phyloP scores from a whole-genome alignment of 2,329 filamentous ascomycete genomes.

The Pezizomycotina sp. region DNA sequence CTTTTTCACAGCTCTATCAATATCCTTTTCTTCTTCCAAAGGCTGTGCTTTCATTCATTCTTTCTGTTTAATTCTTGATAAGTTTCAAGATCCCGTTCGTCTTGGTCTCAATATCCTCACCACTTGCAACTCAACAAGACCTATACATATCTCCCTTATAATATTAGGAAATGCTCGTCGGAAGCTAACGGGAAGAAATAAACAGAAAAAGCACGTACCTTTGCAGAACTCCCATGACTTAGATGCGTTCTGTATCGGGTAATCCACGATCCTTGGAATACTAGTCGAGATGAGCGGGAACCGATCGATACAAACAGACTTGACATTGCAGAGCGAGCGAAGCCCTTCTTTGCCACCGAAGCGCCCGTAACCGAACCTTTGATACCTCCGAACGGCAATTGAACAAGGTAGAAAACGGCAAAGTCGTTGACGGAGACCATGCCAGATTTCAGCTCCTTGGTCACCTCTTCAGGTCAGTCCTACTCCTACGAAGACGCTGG shows the following conservation, averaged over 20 bases:
- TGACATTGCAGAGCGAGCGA: conserved; percentile 67
- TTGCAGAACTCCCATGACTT: conserved; percentile 49
- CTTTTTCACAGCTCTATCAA: too few relatives aligned
- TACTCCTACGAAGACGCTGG: conserved; percentile 63
- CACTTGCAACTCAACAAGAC: too few relatives aligned
- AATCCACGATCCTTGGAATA: conserved; percentile 66
- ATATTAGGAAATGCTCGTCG: too few relatives aligned
- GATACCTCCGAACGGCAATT: conserved; percentile 86
- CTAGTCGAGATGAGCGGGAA: conserved; percentile 47
- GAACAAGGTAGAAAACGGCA: conserved; percentile 78
- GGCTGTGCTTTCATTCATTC: too few relatives aligned
- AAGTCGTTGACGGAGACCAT: conserved; percentile 97
- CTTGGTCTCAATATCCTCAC: too few relatives aligned
- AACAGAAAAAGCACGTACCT: conserved; percentile 18
- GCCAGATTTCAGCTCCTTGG: conserved; percentile 55
- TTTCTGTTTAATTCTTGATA: too few relatives aligned
- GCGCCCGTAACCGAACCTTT: conserved; percentile 68
- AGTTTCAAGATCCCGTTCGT: too few relatives aligned
- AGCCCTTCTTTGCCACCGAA: conserved; percentile 87
- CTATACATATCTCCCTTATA: too few relatives aligned
- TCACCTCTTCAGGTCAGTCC: conserved; percentile 46
- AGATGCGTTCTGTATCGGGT: conserved; percentile 54
- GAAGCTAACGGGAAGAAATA: too few relatives aligned
- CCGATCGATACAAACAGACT: conserved; percentile 68
- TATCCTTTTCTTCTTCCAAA: too few relatives aligned